Conservation (phyloP, 108 stramenopile genomes). For the Seminavis robusta region DNA sequence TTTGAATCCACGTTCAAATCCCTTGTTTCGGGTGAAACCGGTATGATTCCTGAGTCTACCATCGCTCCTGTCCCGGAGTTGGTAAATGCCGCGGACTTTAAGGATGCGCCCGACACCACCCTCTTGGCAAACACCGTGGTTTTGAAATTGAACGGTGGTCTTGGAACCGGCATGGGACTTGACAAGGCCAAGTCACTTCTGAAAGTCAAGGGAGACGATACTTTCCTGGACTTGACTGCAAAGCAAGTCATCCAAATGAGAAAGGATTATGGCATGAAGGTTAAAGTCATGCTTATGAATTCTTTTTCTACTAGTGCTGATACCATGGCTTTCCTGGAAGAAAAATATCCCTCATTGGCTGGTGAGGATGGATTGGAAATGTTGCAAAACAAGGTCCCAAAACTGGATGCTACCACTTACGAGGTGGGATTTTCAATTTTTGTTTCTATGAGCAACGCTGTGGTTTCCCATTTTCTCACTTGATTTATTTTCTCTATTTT, state of each 20-base stretch:
- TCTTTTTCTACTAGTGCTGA: conserved; percentile 96
- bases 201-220: conserved; percentile 96
- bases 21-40: conserved; percentile 92
- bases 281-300: conserved; percentile 99
- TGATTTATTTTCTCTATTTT: conserved; percentile 1
- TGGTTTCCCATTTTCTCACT: neutral
- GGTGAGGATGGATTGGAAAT: conserved; percentile 97
- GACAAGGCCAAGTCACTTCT: conserved; percentile 98
- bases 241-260: conserved; percentile 97
- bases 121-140: conserved; percentile 93
- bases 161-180: conserved; percentile 99
- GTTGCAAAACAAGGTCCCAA: conserved; percentile 99
- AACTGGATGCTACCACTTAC: conserved; percentile 87
- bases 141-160: conserved; percentile 98
- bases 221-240: conserved; percentile 98
- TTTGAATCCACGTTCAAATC: conserved; percentile 88
- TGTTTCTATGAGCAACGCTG: neutral
- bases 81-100: conserved; percentile 64
- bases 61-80: conserved; percentile 92
- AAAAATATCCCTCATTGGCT: conserved; percentile 81
- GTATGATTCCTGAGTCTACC: conserved; percentile 92
- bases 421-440: conserved; percentile 48
- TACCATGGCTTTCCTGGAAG: conserved; percentile 87
- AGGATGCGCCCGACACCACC: conserved; percentile 61
- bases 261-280: conserved; percentile 83